These are phyloP conservation scores for Malassezia restricta DNA, from an alignment of 1,284 basidiomycete species.

Conservation along the genomic window DNA sequence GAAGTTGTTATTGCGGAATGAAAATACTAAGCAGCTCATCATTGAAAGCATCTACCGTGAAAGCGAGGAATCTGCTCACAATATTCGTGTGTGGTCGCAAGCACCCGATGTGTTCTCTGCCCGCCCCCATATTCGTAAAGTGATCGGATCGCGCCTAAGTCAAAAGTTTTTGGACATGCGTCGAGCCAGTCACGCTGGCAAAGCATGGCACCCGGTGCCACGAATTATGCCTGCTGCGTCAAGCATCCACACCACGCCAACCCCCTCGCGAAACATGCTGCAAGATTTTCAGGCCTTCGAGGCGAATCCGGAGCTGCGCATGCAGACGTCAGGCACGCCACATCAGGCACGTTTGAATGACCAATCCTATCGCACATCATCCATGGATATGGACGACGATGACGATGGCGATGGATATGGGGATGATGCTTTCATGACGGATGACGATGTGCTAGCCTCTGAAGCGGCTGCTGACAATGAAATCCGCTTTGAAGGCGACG, in stretches of 20 bases:
- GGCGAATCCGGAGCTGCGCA: conserved; percentile 31
- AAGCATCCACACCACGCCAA: background rate
- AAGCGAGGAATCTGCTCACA: conserved; percentile 63
- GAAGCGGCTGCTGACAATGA: conserved; percentile 24
- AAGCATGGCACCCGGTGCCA: background rate
- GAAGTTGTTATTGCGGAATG: conserved; percentile 75
- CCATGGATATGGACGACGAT: conserved; percentile 29
- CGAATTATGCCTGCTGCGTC: background rate
- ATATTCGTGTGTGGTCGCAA: conserved; percentile 72
- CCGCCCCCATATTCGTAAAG: conserved; percentile 59
- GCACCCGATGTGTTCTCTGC: conserved; percentile 64
- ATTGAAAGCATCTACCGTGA: conserved; percentile 75
- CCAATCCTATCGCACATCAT: background rate
- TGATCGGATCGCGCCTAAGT: conserved; percentile 42
- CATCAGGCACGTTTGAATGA: background rate
- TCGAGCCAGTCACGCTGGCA: background rate
- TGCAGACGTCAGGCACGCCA: conserved; percentile 18
- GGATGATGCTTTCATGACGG: conserved; percentile 20
- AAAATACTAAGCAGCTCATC: conserved; percentile 88
- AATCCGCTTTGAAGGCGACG: conserved; percentile 35
- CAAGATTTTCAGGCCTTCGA: conserved; percentile 34
- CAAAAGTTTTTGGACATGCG: conserved; percentile 37
- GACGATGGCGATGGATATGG: background rate
- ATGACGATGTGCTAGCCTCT: conserved; percentile 14
- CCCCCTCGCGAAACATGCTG: conserved; percentile 24